Evolutionary conservation across 75 land plant species (phyloP).

Genomic region (Chamaecyparis obtusa): DNA sequence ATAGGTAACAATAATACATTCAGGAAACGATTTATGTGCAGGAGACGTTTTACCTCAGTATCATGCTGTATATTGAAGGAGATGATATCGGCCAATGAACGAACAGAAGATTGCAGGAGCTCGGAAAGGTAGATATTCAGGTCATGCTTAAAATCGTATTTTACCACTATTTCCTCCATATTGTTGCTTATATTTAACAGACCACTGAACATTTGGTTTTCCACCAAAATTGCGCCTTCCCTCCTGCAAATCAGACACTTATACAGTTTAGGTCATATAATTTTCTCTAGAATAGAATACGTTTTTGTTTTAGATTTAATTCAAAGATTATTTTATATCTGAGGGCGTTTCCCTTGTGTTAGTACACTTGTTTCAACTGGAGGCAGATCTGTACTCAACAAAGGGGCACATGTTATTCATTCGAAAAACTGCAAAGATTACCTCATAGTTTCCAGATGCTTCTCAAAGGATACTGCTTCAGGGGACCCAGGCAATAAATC

Average conservation of each 20-base stretch:
- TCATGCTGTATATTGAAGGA: conserved; percentile 17
- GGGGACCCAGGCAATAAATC: background rate
- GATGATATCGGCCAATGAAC: conserved; percentile 24
- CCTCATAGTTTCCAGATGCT: conserved; percentile 29
- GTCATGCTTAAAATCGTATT: conserved; percentile 46
- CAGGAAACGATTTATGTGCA: background rate
- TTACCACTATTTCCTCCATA: conserved; percentile 15
- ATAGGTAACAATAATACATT: background rate
- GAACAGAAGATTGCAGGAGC: conserved; percentile 19
- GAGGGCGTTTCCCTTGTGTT: background rate
- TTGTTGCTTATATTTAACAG: conserved; percentile 11
- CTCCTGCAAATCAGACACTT: conserved; percentile 16
- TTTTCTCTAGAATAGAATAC: background rate
- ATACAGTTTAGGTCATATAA: background rate
- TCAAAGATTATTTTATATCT: background rate
- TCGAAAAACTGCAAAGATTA: background rate
- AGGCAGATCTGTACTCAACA: background rate
- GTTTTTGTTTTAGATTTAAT: background rate
- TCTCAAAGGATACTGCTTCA: background rate
- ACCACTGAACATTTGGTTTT: conserved; percentile 15
- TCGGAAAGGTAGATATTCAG: conserved; percentile 37
- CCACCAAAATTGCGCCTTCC: conserved; percentile 44
- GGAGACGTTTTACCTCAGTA: conserved; percentile 10
- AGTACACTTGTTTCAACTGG: background rate
- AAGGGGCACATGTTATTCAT: background rate